These are phyloP conservation scores for Heracleum sosnowskyi DNA, from an alignment of 129 eudicot species.

Conservation along the genomic window DNA sequence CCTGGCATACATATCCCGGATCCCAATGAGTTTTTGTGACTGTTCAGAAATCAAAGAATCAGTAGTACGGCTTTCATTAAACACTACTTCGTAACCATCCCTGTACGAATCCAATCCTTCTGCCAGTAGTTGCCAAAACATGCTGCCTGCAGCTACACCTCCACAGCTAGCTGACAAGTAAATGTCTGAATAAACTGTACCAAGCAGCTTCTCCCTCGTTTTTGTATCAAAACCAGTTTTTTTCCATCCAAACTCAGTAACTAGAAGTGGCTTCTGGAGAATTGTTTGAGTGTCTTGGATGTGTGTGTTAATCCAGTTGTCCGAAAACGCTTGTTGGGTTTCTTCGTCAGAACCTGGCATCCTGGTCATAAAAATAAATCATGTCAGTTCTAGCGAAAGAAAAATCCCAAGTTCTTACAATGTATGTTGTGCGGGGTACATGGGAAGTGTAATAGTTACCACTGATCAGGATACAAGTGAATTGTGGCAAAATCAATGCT, in stretches of 20 bases:
- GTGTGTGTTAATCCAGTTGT: slow-evolving; percentile 43
- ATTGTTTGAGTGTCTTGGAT: slow-evolving; percentile 35
- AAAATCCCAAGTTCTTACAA: background rate
- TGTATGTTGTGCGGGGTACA: background rate
- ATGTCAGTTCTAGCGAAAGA: background rate
- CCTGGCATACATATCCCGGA: slow-evolving; percentile 13
- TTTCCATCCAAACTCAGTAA: slow-evolving; percentile 56
- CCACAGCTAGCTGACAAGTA: slow-evolving; percentile 34
- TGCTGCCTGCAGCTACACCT: slow-evolving; percentile 53
- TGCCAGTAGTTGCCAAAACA: slow-evolving; percentile 51
- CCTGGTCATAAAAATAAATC: slow-evolving; percentile 22
- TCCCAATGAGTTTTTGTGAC: slow-evolving; percentile 20
- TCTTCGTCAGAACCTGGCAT: slow-evolving; percentile 21
- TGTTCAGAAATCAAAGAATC: slow-evolving; percentile 28
- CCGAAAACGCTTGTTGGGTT: slow-evolving; percentile 30
- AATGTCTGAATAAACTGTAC: slow-evolving; percentile 30
- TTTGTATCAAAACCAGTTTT: slow-evolving; percentile 17
- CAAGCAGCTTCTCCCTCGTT: slow-evolving; percentile 30
- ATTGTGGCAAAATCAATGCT: slow-evolving; percentile 60
- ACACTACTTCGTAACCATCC: slow-evolving; percentile 44
- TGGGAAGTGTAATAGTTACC: slow-evolving; percentile 25
- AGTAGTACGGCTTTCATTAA: slow-evolving; percentile 41
- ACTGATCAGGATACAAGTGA: slow-evolving; percentile 63
- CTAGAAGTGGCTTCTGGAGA: slow-evolving; percentile 48
- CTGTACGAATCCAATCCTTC: slow-evolving; percentile 45